Evolutionary conservation across 345 rosid species (phyloP), one percentile per base, ranked within the genome.

Genomic region (Schrenkiella parvula): DNA sequence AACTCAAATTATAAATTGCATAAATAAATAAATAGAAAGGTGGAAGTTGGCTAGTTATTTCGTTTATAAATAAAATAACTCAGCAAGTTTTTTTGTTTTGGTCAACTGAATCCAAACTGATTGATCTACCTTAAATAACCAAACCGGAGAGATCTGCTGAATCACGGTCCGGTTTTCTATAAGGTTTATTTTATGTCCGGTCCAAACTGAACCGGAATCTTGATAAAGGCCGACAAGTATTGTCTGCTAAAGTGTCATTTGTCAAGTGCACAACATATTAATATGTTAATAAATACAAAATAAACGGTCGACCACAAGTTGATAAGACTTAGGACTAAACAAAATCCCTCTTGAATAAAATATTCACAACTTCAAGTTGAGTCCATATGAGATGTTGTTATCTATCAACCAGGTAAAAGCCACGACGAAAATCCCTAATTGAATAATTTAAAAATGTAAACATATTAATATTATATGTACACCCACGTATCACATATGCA

Each of bases 301-400:
- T 52, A 21, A 29, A 39, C n/a, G n/a, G 25, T 42, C 62, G 21
- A 52, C 8, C 32, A 46, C 68, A 68, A 59, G 42, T 11, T 4
- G 48, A 28, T 9, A 5, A 32, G 37, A 68, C 64, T 41, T 42
- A 0, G 11, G 15, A 52, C 41, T 75, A 67, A 67, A 59, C 29
- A 68, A 68, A 62, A 0, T 25, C 64, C 68, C 69, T 68, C 64
- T 41, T 68, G 71, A 15, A 25, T 18, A 15, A 58, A 55, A 64
- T n/a, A n/a, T n/a, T 8, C 52, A 10, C 46, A 38, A 48, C 15
- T 44, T 74, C 66, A 73, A 56, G 52, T 47, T 56, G 77, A 57
- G 66, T 25, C 51, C 51, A 31, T 62, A 44, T 19, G 44, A 44
- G 59, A 37, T 42, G 38, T 34, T 42, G 38, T 34, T 64, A 38